Base-by-base conservation (phyloP, 768 basidiomycete species). In the Obba rivulosa region DNA sequence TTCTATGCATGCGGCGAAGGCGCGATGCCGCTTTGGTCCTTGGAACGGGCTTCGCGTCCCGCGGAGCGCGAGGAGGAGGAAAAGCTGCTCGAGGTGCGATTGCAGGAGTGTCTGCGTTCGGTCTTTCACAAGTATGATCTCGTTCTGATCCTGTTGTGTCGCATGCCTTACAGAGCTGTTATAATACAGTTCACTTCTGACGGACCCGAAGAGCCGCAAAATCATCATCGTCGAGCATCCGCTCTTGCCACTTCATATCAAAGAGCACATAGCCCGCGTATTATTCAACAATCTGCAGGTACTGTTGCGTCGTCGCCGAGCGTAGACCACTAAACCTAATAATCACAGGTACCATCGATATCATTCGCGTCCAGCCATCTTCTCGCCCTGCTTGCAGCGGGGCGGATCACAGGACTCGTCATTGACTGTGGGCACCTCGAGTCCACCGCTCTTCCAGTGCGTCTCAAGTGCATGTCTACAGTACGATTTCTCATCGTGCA, bases 121-220 rank as follows among this genome's bases (percentile, higher is more conserved):
- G 87, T 92, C 8, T 96, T 92, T 61, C 84, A 87, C 58, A 79
- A 89, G 93, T 95, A 65, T 67, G 87, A 71, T 1, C 28, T 11
- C 24, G 7, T 42, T 8, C 35, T 49, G 13, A 45, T 43, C 36
- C 34, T 34, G 7, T 13, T 45, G 8, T 35, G 42, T 11, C 34
- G 10, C 28, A 37, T 49, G 37, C 51, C 58, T 63, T 45, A 51
- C 11, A 57, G 60, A 35, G 28, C 28, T 31, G 28, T 7, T 31
- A 5, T 31, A 13, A 50, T 51, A 50, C 66, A 95, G 93, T 63
- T 90, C 91, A 43, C 75, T 99, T 41, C 75, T 97, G 64, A 89
- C 92, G 57, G 96, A 98, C 61, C 89, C 96, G 1, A 95, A 93
- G 66, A 85, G 92, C 24, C 81, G 96, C 46, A 98, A 96, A 66